Percentiles rank a stretch among this genome's conserved stretches.
Evolutionary conservation across 176 grass and related monocot species (phyloP).

Genomic region (Phoenix dactylifera): DNA sequence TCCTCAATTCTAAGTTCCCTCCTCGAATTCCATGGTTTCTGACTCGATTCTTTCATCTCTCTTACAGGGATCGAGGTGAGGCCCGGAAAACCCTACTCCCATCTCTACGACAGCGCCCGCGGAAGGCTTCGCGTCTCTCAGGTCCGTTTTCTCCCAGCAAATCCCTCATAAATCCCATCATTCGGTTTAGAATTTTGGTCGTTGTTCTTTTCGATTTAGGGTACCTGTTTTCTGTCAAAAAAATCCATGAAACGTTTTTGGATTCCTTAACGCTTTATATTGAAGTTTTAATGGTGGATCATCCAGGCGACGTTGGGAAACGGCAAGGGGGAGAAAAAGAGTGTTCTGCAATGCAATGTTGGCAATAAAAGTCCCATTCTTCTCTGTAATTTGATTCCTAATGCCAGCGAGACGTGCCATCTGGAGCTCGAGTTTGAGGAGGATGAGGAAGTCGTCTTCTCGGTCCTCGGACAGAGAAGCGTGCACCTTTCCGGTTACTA

Average conservation of each 20-base stretch:
- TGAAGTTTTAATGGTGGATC: not conserved
- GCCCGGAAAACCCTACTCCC: slow-evolving; percentile 69
- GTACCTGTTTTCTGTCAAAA: too few species aligned
- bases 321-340: slow-evolving; percentile 19
- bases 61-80: slow-evolving; percentile 60
- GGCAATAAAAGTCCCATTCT: slow-evolving; percentile 40
- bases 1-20: not conserved
- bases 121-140: slow-evolving; percentile 65
- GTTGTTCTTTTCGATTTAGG: too few species aligned
- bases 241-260: too few species aligned
- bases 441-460: slow-evolving; percentile 48
- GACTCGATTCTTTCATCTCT: not conserved
- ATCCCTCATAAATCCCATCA: too few species aligned
- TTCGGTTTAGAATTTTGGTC: too few species aligned
- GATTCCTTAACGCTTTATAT: too few species aligned
- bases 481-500: slow-evolving; percentile 67
- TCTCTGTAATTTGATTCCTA: slow-evolving; percentile 41
- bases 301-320: slow-evolving; percentile 61
- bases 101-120: slow-evolving; percentile 17
- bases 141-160: slow-evolving; percentile 20
- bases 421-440: slow-evolving; percentile 88
- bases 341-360: slow-evolving; percentile 48
- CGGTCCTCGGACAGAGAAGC: slow-evolving; percentile 54
- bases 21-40: not conserved
- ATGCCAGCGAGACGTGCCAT: slow-evolving; percentile 32